Conservation (phyloP, 108 stramenopile species). For the Conticribra weissflogii region DNA sequence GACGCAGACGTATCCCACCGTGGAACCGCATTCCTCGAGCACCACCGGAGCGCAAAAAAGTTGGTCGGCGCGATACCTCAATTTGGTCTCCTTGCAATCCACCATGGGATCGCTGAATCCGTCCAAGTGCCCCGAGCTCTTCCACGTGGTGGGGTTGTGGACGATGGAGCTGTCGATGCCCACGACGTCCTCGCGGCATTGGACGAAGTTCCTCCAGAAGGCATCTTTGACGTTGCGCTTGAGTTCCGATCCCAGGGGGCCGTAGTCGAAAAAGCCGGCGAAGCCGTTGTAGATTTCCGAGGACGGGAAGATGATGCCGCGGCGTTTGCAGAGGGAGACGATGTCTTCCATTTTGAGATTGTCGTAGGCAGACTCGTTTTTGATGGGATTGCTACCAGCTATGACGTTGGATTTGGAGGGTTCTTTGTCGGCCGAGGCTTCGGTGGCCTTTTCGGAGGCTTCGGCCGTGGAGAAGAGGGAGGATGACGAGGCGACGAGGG, state of each 20-base stretch:
- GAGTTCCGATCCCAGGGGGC: slow-evolving; percentile 91
- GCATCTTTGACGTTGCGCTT: slow-evolving; percentile 90
- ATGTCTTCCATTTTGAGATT: slow-evolving; percentile 83
- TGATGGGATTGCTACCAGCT: no score
- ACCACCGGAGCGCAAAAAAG: slow-evolving; percentile 80
- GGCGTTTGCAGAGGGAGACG: slow-evolving; percentile 92
- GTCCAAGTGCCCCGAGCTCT: slow-evolving; percentile 95
- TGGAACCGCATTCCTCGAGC: slow-evolving; percentile 48
- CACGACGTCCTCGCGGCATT: slow-evolving; percentile 88
- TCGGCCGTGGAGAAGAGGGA: slow-evolving; percentile 40
- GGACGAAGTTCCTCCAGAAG: slow-evolving; percentile 96
- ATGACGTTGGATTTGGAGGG: no score
- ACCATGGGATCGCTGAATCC: slow-evolving; percentile 98
- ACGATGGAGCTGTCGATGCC: slow-evolving; percentile 95
- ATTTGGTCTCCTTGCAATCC: slow-evolving; percentile 94
- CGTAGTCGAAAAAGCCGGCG: slow-evolving; percentile 98
- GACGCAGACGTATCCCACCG: slow-evolving; percentile 87
- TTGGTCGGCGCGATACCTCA: slow-evolving; percentile 96
- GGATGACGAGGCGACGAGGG: slow-evolving; percentile 5
- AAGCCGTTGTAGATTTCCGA: slow-evolving; percentile 97
- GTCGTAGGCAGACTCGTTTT: slow-evolving; percentile 35
- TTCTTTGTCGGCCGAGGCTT: no score
- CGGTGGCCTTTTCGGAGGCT: slow-evolving; percentile 1
- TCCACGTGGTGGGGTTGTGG: slow-evolving; percentile 93
- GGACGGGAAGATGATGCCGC: slow-evolving; percentile 96